Conservation (phyloP, 2,329 filamentous ascomycete genomes). For the Exophiala aquamarina region DNA sequence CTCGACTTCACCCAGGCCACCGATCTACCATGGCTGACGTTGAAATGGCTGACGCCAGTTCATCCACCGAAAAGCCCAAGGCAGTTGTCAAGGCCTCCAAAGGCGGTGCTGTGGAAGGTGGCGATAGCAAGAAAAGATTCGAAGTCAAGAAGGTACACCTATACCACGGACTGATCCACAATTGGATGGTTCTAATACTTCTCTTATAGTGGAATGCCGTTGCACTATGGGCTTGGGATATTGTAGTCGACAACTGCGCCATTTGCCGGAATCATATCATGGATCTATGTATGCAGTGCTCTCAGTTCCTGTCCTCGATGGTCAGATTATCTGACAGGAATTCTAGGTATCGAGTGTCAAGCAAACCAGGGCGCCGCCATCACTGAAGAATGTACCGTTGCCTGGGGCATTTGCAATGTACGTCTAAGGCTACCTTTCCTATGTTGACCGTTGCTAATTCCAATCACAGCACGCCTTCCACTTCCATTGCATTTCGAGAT, state of each 20-base stretch:
- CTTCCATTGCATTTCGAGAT: constrained; percentile 98
- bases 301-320: not conserved
- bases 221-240: constrained; percentile 98
- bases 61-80: constrained; percentile 54
- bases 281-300: constrained; percentile 75
- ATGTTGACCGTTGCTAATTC: constrained; percentile 6
- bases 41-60: constrained; percentile 87
- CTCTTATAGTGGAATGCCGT: constrained; percentile 87
- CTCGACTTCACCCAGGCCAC: constrained; percentile 20
- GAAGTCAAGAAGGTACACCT: constrained; percentile 93
- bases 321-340: constrained; percentile 7
- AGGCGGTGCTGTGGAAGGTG: constrained; percentile 48
- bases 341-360: constrained; percentile 89
- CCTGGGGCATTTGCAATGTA: constrained; percentile 99
- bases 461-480: constrained; percentile 86
- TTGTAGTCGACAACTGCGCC: constrained; percentile 98
- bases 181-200: constrained; percentile 1
- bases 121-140: constrained; percentile 86
- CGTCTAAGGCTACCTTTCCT: constrained; percentile 35
- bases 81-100: constrained; percentile 58
- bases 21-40: constrained; percentile 76
- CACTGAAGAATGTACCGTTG: constrained; percentile 96
- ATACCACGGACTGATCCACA: not conserved
- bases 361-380: constrained; percentile 97
- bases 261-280: constrained; percentile 99